These are phyloP conservation scores for Orbilia oligospora DNA, from an alignment of 2,329 filamentous ascomycete species.

Conservation along the genomic window DNA sequence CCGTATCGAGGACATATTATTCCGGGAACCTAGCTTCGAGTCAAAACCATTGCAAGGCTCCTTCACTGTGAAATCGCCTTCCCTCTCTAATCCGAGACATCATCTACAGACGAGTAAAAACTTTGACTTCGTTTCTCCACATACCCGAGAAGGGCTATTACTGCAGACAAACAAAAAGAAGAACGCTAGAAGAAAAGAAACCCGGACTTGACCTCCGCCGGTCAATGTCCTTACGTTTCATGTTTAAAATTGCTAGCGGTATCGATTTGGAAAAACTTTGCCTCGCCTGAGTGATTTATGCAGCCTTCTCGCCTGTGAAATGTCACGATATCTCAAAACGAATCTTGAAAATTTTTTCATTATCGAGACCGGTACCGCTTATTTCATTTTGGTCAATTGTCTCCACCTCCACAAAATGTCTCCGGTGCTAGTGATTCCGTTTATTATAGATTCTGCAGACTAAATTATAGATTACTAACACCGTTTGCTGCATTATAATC, in stretches of 20 bases:
- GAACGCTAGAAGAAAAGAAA: slow-evolving; percentile 28
- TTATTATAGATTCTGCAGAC: slow-evolving; percentile 38
- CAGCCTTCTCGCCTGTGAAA: slow-evolving; percentile 36
- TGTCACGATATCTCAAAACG: slow-evolving; percentile 23
- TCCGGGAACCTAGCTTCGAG: slow-evolving; percentile 24
- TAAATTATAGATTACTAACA: slow-evolving; percentile 42
- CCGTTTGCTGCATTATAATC: slow-evolving; percentile 33
- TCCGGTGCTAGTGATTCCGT: slow-evolving; percentile 56
- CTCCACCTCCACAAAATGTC: slow-evolving; percentile 52
- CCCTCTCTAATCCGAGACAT: slow-evolving; percentile 5
- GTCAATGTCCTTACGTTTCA: slow-evolving; percentile 54
- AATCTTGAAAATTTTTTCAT: slow-evolving; percentile 11
- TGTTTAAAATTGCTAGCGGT: slow-evolving; percentile 28
- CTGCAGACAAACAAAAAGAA: neutral
- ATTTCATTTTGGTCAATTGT: slow-evolving; percentile 10
- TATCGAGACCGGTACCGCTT: slow-evolving; percentile 15
- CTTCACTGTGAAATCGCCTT: neutral
- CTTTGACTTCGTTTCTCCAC: slow-evolving; percentile 30
- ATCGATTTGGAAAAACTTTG: slow-evolving; percentile 15
- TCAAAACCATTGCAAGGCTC: slow-evolving; percentile 12
- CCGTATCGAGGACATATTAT: slow-evolving; percentile 39
- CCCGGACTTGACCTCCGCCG: slow-evolving; percentile 47
- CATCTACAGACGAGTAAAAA: slow-evolving; percentile 34
- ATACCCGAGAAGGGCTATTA: slow-evolving; percentile 8
- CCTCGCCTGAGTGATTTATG: slow-evolving; percentile 56